Conservation (phyloP, 805 yeast species). For the Starmerella sirachaensis region DNA sequence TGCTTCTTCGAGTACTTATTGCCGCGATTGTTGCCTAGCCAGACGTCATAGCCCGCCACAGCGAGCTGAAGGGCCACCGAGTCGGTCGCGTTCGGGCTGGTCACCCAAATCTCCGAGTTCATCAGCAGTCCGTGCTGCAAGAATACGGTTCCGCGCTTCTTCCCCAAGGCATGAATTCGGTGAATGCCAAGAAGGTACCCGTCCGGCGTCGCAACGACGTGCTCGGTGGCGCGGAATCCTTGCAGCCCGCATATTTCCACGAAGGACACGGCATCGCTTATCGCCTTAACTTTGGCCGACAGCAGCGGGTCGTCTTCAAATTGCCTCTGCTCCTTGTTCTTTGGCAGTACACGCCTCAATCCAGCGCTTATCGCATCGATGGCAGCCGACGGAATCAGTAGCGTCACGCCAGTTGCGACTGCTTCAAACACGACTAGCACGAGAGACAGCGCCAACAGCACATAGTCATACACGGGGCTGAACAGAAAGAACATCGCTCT, state of each 20-base stretch:
- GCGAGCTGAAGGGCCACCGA: constrained; percentile 67
- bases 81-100: constrained; percentile 35
- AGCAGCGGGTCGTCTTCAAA: constrained; percentile 10
- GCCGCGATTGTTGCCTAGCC: constrained; percentile 74
- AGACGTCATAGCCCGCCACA: constrained; percentile 83
- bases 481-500: constrained; percentile 1
- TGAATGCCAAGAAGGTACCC: constrained; percentile 67
- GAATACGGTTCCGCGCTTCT: constrained; percentile 42
- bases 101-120: constrained; percentile 76
- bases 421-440: constrained; percentile 18
- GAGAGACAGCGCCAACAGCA: constrained; percentile 16
- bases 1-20: constrained; percentile 88
- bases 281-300: constrained; percentile 2
- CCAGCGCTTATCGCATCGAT: constrained; percentile 13
- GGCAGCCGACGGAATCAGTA: constrained; percentile 18
- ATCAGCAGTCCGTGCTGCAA: constrained; percentile 86
- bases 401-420: constrained; percentile 19
- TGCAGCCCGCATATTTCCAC: constrained; percentile 54
- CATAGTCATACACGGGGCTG: constrained; percentile 11
- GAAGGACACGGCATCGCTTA: constrained; percentile 29
- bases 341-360: constrained; percentile 14
- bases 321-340: constrained; percentile 8
- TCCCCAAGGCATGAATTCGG: constrained; percentile 33
- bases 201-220: constrained; percentile 65
- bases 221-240: constrained; percentile 64